These are phyloP conservation scores for Aspergillus sparsus DNA, from an alignment of 495 filamentous ascomycete genomes.

Conservation along the genomic window DNA sequence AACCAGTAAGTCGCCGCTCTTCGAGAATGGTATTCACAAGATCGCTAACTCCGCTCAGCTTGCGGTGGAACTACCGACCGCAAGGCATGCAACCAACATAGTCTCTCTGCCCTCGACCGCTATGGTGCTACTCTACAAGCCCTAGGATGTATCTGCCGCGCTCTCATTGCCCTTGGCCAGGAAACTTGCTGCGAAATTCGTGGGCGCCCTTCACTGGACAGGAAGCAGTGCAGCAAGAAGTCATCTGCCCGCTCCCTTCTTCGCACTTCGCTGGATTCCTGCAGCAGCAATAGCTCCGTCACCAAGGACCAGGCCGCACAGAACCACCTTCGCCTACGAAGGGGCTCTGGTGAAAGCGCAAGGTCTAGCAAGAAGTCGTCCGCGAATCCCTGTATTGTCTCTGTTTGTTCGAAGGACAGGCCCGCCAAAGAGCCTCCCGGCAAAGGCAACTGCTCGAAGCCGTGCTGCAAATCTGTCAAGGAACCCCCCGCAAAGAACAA, in stretches of 20 bases:
- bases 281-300: conserved; percentile 3
- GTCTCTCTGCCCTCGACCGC: conserved; percentile 30
- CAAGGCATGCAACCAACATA: conserved; percentile 37
- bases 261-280: conserved; percentile 20
- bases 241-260: conserved; percentile 3
- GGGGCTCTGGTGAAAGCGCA: neutral
- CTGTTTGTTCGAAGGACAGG: too few relatives aligned
- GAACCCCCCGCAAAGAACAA: too few relatives aligned
- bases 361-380: too few relatives aligned
- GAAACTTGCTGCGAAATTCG: conserved; percentile 50
- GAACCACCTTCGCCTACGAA: neutral
- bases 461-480: too few relatives aligned
- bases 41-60: too few relatives aligned
- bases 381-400: too few relatives aligned
- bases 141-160: conserved; percentile 57
- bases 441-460: too few relatives aligned
- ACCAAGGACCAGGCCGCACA: conserved; percentile 11
- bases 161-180: conserved; percentile 52
- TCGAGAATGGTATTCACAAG: too few relatives aligned
- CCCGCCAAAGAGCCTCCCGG: too few relatives aligned
- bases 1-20: too few relatives aligned
- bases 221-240: conserved; percentile 17
- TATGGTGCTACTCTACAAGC: conserved; percentile 47
- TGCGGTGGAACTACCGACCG: too few relatives aligned
- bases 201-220: conserved; percentile 10